Percentiles rank a stretch among this genome's conserved stretches.
Conservation (phyloP, 2,329 filamentous ascomycete genomes). For the Diplodia scrobiculata region DNA sequence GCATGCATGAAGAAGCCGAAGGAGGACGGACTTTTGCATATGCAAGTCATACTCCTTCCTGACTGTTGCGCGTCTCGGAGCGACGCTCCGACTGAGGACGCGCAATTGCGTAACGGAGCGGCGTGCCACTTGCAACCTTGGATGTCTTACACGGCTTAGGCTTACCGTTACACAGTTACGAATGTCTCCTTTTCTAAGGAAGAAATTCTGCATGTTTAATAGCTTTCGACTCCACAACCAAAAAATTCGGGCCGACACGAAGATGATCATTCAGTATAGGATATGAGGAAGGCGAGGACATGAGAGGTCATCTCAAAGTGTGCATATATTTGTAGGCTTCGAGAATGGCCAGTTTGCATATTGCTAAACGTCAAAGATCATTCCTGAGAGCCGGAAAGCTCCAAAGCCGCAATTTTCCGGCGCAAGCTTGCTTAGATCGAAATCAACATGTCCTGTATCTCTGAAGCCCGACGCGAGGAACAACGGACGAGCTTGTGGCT, state of each 20-base stretch:
- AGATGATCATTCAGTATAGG: no score
- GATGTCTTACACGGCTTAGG: background rate
- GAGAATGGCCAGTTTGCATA: no score
- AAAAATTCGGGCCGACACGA: background rate
- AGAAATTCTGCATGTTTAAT: background rate
- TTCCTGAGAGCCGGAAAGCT: background rate
- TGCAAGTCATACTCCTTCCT: background rate
- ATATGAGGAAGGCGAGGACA: no score
- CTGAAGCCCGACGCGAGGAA: slow-evolving; percentile 3
- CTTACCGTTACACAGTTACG: background rate
- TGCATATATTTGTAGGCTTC: no score
- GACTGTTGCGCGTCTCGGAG: background rate
- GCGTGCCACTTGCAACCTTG: background rate
- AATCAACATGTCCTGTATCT: slow-evolving; percentile 12
- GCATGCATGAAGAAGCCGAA: background rate
- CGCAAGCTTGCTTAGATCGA: slow-evolving; percentile 23
- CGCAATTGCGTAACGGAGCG: background rate
- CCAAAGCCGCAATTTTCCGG: slow-evolving; percentile 19
- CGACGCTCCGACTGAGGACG: background rate
- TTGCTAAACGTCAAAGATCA: background rate
- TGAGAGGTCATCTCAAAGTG: no score
- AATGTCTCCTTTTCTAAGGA: background rate
- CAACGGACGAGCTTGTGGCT: slow-evolving; percentile 6
- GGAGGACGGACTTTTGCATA: background rate
- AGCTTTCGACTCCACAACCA: background rate